Evolutionary conservation across 345 rosid genomes (phyloP), one percentile per base, ranked within the genome.

Genomic region (Pistacia vera): DNA sequence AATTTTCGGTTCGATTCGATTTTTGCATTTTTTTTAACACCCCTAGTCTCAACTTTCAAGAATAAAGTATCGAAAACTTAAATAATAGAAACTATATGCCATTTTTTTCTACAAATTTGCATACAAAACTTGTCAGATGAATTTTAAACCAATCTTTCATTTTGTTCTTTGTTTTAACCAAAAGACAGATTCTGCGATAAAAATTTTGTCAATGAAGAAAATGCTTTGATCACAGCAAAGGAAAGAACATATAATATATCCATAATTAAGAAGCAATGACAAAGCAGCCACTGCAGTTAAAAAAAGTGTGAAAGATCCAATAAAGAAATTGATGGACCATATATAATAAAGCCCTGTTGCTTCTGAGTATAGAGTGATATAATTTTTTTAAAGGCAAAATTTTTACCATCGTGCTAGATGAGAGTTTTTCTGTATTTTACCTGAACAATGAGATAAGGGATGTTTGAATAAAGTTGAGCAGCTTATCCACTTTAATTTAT

Each of bases 371-470:
- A 22, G 44, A 72, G 38, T 20, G 49, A 36, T 16, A 63, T 36
- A 16, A 20, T 66, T 14, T 41, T 14, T 46, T 22, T 35, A 10
- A 25, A 56, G 58, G 13, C 51, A 30, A 48, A 70, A 2, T 28
- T 12, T 18, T 56, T 33, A 51, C 11, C 54, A 57, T 66, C 66
- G 60, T 9, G 68, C 46, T 61, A 49, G 12, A 22, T 28, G 49
- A 14, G 8, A n/a, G 30, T 7, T n/a, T 41, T 30, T 44, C 7
- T 16, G 33, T 4, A 33, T 60, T 77, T 74, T 20, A 66, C 79
- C 84, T 62, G 68, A 75, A 64, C 6, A 68, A 17, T 10, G 36
- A 28, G 25, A 18, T 13, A 56, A 52, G n/a, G 11, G 2, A 28
- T 44, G 63, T 61, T 55, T 56, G 3, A 70, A 49, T 14, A n/a